A percentile compares a stretch with the other conserved stretches of the same genome.
phyloP scores from a whole-genome alignment of 139 green algal species.

The Chlamydomonas sp. region DNA sequence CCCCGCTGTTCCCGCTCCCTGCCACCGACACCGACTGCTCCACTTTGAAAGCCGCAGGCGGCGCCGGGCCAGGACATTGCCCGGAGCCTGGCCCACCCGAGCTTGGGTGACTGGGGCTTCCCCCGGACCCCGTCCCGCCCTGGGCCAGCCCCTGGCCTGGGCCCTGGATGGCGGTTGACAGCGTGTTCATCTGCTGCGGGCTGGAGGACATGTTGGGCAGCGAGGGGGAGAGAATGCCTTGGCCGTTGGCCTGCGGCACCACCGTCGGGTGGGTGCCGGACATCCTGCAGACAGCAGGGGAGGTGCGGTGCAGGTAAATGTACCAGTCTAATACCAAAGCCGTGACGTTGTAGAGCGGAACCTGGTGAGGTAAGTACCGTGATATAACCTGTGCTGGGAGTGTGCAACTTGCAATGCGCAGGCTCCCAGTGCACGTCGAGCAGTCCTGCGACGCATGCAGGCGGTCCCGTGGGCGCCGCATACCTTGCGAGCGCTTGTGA shows the following conservation, averaged over 20 bases:
- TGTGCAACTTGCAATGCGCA: not conserved
- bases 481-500: constrained; percentile 12
- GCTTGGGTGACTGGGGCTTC: not conserved
- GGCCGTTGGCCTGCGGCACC: too few species aligned
- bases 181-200: not conserved
- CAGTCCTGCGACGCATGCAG: not conserved
- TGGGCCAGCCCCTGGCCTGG: not conserved
- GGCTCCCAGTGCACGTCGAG: not conserved
- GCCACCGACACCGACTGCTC: not conserved
- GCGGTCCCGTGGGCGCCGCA: not conserved
- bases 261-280: too few species aligned
- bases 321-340: too few species aligned
- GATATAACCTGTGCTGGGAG: not conserved
- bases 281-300: too few species aligned
- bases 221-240: too few species aligned
- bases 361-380: too few species aligned
- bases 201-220: not conserved
- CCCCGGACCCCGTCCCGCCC: not conserved
- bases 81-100: not conserved
- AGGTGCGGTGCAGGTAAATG: too few species aligned
- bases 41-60: not conserved
- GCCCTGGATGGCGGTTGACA: not conserved
- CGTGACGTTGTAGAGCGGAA: too few species aligned
- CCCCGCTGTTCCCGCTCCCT: not conserved
- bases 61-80: not conserved